Conservation (phyloP, 371 early-diverging fungal genomes). For the Mortierella sp. region DNA sequence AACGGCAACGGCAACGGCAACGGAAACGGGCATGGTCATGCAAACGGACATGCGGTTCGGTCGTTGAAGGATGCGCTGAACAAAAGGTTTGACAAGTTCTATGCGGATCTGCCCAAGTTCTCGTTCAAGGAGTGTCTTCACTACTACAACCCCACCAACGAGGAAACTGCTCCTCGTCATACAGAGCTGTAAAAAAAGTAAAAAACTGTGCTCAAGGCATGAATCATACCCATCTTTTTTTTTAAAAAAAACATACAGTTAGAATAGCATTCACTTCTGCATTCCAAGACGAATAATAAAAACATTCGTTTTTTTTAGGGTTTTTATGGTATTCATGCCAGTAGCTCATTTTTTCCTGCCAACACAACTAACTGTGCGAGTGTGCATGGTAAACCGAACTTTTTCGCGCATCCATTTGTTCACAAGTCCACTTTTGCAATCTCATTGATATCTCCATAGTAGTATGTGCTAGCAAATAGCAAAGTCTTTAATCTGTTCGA, state of each 20-base stretch:
- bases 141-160: conserved; percentile 42
- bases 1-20: conserved; percentile 56
- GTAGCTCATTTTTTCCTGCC: no score
- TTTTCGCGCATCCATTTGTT: no score
- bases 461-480: no score
- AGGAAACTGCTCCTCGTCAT: conserved; percentile 22
- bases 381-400: no score
- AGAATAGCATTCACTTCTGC: no score
- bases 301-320: background rate
- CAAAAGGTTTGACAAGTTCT: conserved; percentile 42
- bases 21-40: background rate
- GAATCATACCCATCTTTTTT: background rate
- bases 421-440: no score
- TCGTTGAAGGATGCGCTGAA: conserved; percentile 45
- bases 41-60: background rate
- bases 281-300: background rate
- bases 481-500: no score
- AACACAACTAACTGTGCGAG: no score
- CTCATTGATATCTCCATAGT: no score
- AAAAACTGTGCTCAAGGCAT: background rate
- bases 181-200: conserved; percentile 23
- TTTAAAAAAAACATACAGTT: no score
- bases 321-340: no score
- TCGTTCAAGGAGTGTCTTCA: conserved; percentile 37
- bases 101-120: conserved; percentile 43